Conservation (phyloP, 306 rosid species). For the Fagus crenata region DNA sequence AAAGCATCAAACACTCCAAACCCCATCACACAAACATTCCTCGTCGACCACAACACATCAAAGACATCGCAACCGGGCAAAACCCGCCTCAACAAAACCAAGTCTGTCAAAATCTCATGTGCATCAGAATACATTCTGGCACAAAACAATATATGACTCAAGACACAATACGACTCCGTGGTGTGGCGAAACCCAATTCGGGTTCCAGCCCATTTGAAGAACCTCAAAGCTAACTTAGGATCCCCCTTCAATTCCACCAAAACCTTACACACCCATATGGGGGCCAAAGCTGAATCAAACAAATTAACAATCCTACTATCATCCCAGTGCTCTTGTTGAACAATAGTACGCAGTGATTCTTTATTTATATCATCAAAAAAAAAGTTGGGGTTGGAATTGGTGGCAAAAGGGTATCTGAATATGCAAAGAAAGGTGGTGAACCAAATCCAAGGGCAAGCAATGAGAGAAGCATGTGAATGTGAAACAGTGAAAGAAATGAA, state of each 20-base stretch:
- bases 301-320: constrained; percentile 41
- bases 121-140: constrained; percentile 64
- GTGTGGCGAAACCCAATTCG: constrained; percentile 55
- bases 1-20: constrained; percentile 79
- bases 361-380: constrained; percentile 31
- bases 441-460: constrained; percentile 54
- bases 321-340: constrained; percentile 46
- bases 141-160: constrained; percentile 69
- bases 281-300: constrained; percentile 62
- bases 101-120: constrained; percentile 51
- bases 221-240: constrained; percentile 62
- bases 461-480: constrained; percentile 32
- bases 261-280: constrained; percentile 62
- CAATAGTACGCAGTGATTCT: constrained; percentile 47
- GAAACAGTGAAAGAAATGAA: constrained; percentile 27
- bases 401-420: constrained; percentile 65
- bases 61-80: constrained; percentile 58
- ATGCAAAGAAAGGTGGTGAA: constrained; percentile 54
- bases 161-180: constrained; percentile 64
- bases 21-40: constrained; percentile 57
- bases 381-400: constrained; percentile 36
- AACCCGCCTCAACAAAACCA: constrained; percentile 51
- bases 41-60: constrained; percentile 74
- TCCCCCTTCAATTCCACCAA: constrained; percentile 61
- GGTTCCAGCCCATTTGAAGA: constrained; percentile 62